Evolutionary conservation across 129 eudicot species (phyloP).

Genomic region (Gnaphalium uliginosum): DNA sequence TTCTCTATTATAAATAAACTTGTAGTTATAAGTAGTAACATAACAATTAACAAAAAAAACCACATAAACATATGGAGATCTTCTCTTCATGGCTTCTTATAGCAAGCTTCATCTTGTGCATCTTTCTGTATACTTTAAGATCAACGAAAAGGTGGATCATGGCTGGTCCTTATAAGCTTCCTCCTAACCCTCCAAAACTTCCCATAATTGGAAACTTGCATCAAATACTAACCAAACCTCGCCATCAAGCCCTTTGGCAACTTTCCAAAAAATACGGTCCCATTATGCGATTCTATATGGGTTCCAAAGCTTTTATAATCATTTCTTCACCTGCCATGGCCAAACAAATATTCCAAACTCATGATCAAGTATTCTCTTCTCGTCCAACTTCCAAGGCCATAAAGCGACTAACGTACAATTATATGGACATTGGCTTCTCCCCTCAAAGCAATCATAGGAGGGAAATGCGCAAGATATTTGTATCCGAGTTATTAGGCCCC

Average conservation of each 20-base stretch:
- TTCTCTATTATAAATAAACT: too few relatives aligned
- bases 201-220: constrained; percentile 38
- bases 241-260: constrained; percentile 27
- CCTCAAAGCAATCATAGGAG: constrained; percentile 21
- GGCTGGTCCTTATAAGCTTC: constrained; percentile 2
- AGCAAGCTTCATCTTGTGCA: background rate
- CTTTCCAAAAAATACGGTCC: constrained; percentile 32
- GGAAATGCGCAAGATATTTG: constrained; percentile 30
- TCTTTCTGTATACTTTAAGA: background rate
- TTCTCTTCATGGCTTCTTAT: too few relatives aligned
- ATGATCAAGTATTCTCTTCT: constrained; percentile 26
- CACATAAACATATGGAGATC: too few relatives aligned
- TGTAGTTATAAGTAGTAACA: too few relatives aligned
- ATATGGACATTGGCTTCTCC: constrained; percentile 26
- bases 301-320: constrained; percentile 10
- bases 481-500: constrained; percentile 26
- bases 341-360: constrained; percentile 22
- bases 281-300: constrained; percentile 23
- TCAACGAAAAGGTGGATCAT: background rate
- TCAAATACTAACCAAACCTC: constrained; percentile 8
- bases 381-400: background rate
- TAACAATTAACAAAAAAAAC: too few relatives aligned
- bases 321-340: constrained; percentile 28
- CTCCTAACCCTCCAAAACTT: constrained; percentile 33
- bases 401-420: constrained; percentile 21